These are phyloP conservation scores for Penicillium italicum DNA, from an alignment of 2,329 filamentous ascomycete species.

Conservation along the genomic window DNA sequence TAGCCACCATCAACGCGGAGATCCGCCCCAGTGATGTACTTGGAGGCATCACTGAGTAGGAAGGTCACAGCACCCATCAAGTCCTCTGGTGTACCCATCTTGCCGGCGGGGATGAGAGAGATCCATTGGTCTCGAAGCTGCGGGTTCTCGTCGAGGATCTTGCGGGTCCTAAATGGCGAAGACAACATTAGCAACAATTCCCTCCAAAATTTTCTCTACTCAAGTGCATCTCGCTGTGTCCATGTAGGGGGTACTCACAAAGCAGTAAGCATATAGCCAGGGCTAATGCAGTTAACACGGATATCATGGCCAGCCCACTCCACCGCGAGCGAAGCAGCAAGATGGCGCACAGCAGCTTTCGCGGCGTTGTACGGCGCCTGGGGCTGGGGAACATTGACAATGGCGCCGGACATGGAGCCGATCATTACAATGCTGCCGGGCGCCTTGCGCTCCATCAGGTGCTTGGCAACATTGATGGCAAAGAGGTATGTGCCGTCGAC, in stretches of 20 bases:
- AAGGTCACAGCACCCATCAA: conserved; percentile 91
- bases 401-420: conserved; percentile 87
- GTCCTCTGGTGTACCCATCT: conserved; percentile 89
- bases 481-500: conserved; percentile 91
- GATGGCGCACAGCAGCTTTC: conserved; percentile 86
- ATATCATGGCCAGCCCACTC: conserved; percentile 90
- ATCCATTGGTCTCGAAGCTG: conserved; percentile 88
- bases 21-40: conserved; percentile 72
- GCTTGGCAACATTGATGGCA: conserved; percentile 76
- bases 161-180: conserved; percentile 64
- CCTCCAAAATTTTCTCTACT: not conserved
- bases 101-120: conserved; percentile 83
- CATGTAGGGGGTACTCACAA: conserved; percentile 57
- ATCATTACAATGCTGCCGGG: conserved; percentile 89
- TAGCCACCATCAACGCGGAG: conserved; percentile 85
- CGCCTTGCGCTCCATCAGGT: conserved; percentile 76
- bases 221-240: not conserved
- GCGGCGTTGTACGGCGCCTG: conserved; percentile 90
- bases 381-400: conserved; percentile 93
- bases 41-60: conserved; percentile 72
- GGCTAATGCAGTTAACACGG: conserved; percentile 90
- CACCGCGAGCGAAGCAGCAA: conserved; percentile 82
- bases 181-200: not conserved
- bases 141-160: conserved; percentile 90
- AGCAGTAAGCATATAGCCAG: conserved; percentile 94